A percentile compares a stretch with the other conserved stretches of the same genome.
Conservation (phyloP, 192 early-diverging fungal species). For the Phycomyces blakesleeanus region DNA sequence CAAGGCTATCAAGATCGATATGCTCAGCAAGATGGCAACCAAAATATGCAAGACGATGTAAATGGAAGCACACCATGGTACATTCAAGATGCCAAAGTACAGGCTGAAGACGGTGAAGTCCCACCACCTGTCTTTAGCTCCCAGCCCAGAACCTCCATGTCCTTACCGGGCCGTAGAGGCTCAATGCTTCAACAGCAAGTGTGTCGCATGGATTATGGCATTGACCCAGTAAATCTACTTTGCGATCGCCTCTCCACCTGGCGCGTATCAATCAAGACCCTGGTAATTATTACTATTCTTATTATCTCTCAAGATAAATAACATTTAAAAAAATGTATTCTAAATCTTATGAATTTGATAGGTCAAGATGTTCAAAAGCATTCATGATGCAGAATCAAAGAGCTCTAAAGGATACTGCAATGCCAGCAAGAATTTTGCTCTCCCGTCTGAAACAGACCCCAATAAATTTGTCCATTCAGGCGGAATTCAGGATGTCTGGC, state of each 20-base stretch:
- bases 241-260: constrained; percentile 20
- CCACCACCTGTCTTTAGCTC: constrained; percentile 28
- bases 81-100: background rate
- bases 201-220: constrained; percentile 25
- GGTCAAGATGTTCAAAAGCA: constrained; percentile 28
- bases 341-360: no score
- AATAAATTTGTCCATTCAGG: constrained; percentile 25
- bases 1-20: no score
- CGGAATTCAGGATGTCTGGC: constrained; percentile 33
- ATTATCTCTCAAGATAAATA: no score
- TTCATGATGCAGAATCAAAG: constrained; percentile 12
- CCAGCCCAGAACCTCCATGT: constrained; percentile 4
- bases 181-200: constrained; percentile 25
- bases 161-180: background rate
- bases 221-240: constrained; percentile 23
- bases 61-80: background rate
- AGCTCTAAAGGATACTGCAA: constrained; percentile 13
- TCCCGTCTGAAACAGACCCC: constrained; percentile 14
- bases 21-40: no score
- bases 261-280: constrained; percentile 23
- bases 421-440: constrained; percentile 2
- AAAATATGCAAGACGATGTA: no score
- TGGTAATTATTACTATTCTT: constrained; percentile 24
- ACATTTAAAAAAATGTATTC: no score
- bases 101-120: background rate